Conservation (phyloP, 2,329 filamentous ascomycete species). For the Epichloe hybrida region DNA sequence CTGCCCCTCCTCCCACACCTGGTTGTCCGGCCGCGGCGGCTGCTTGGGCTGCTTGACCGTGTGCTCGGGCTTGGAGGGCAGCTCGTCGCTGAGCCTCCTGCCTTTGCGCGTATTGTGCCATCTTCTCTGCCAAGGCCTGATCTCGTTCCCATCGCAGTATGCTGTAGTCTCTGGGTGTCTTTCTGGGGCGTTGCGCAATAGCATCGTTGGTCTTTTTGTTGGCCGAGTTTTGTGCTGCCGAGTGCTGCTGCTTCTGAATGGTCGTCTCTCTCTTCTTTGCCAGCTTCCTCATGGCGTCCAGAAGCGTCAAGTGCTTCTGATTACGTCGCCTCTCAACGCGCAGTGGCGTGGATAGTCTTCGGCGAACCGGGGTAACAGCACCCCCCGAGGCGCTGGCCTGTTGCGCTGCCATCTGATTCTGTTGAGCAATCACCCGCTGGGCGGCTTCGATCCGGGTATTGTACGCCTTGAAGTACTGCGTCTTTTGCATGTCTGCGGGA, state of each 20-base stretch:
- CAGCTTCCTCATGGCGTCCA: constrained; percentile 90
- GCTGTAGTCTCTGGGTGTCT: constrained; percentile 85
- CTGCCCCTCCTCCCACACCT: constrained; percentile 7
- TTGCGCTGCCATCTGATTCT: constrained; percentile 37
- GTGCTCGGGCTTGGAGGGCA: constrained; percentile 33
- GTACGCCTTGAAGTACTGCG: constrained; percentile 77
- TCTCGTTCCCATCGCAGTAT: constrained; percentile 80
- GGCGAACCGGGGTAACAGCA: constrained; percentile 30
- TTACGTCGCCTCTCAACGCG: constrained; percentile 78
- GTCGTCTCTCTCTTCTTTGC: constrained; percentile 86
- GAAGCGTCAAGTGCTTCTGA: constrained; percentile 73
- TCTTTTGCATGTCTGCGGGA: constrained; percentile 87
- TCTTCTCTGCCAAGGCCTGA: constrained; percentile 47
- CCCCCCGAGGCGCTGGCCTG: constrained; percentile 32
- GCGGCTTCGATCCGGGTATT: constrained; percentile 47
- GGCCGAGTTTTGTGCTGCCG: constrained; percentile 60
- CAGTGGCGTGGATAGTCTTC: constrained; percentile 64
- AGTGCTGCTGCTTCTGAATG: constrained; percentile 79
- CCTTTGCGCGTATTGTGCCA: constrained; percentile 41
- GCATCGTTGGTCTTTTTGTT: constrained; percentile 69
- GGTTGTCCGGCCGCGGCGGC: constrained; percentile 24
- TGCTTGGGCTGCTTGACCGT: constrained; percentile 31
- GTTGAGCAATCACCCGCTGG: constrained; percentile 39
- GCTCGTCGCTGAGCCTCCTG: constrained; percentile 44
- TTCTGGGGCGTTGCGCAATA: constrained; percentile 37